Conservation (phyloP, 2,329 filamentous ascomycete species). For the Periglandula ipomoeae region DNA sequence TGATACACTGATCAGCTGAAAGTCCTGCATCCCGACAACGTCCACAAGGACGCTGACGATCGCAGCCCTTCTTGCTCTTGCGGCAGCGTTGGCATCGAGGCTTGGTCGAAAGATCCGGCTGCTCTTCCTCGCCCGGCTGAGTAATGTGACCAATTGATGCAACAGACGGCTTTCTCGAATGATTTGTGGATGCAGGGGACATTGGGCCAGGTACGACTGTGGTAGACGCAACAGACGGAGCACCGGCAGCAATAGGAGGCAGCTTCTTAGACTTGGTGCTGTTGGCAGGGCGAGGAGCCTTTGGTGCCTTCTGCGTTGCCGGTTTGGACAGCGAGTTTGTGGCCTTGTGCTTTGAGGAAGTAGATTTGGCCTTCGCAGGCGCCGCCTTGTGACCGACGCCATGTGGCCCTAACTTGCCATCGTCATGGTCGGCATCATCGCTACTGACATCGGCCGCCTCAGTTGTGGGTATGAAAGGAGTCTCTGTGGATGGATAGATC, state of each 20-base stretch:
- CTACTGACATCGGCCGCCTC: slow-evolving; percentile 32
- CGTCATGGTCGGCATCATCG: slow-evolving; percentile 25
- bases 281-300: slow-evolving; percentile 29
- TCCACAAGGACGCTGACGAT: slow-evolving; percentile 89
- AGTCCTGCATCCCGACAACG: slow-evolving; percentile 95
- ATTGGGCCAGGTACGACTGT: slow-evolving; percentile 35
- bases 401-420: slow-evolving; percentile 15
- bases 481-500: slow-evolving; percentile 43
- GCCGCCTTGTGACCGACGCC: slow-evolving; percentile 33
- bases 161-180: slow-evolving; percentile 68
- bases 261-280: slow-evolving; percentile 44
- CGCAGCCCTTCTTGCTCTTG: slow-evolving; percentile 99
- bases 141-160: slow-evolving; percentile 44
- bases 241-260: slow-evolving; percentile 17
- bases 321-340: slow-evolving; percentile 22
- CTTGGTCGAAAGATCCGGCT: slow-evolving; percentile 89
- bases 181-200: slow-evolving; percentile 57
- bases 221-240: not conserved
- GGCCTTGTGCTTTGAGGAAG: slow-evolving; percentile 31
- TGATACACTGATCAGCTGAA: slow-evolving; percentile 86
- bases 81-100: slow-evolving; percentile 96
- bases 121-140: slow-evolving; percentile 66
- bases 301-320: slow-evolving; percentile 30
- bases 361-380: slow-evolving; percentile 25
- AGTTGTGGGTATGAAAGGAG: slow-evolving; percentile 42